A percentile compares a stretch with the other conserved stretches of the same genome.
Conservation (phyloP, 495 filamentous ascomycete genomes). For the Durotheca rogersii region DNA sequence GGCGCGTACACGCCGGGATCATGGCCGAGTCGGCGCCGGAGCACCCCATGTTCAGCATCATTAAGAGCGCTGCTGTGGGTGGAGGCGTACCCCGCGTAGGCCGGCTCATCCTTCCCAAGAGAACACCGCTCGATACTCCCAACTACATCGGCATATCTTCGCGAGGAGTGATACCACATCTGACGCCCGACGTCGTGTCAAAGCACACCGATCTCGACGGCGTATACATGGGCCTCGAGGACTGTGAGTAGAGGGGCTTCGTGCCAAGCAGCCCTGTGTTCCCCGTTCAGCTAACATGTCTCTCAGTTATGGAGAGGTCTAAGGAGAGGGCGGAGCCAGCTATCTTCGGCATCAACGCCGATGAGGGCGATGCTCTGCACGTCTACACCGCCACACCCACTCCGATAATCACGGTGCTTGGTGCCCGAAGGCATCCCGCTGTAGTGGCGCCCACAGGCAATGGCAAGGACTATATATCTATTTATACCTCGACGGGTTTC, state of each 20-base stretch:
- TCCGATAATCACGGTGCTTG: slow-evolving; percentile 66
- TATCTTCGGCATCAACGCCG: slow-evolving; percentile 40
- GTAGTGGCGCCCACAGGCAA: slow-evolving; percentile 72
- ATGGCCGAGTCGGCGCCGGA: slow-evolving; percentile 16
- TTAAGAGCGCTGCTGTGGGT: slow-evolving; percentile 37
- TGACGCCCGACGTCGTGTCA: slow-evolving; percentile 78
- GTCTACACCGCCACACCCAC: slow-evolving; percentile 66
- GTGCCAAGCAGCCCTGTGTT: slow-evolving; percentile 32
- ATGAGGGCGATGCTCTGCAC: slow-evolving; percentile 58
- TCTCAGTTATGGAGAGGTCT: slow-evolving; percentile 34
- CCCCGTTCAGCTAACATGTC: slow-evolving; percentile 42
- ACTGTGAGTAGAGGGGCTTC: slow-evolving; percentile 64
- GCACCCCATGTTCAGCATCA: slow-evolving; percentile 41
- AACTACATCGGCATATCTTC: slow-evolving; percentile 78
- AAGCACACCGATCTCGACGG: slow-evolving; percentile 64
- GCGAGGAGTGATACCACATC: slow-evolving; percentile 78
- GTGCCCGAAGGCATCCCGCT: slow-evolving; percentile 72
- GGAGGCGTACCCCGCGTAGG: slow-evolving; percentile 57
- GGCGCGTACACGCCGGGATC: too few relatives aligned
- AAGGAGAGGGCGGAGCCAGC: slow-evolving; percentile 39
- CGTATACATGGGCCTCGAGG: slow-evolving; percentile 83
- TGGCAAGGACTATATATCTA: slow-evolving; percentile 66
- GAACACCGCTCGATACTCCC: slow-evolving; percentile 70
- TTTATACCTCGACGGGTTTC: slow-evolving; percentile 85
- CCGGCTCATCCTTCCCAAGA: slow-evolving; percentile 58